Base-by-base conservation (phyloP, 345 rosid genomes). In the Hypericum androsaemum region DNA sequence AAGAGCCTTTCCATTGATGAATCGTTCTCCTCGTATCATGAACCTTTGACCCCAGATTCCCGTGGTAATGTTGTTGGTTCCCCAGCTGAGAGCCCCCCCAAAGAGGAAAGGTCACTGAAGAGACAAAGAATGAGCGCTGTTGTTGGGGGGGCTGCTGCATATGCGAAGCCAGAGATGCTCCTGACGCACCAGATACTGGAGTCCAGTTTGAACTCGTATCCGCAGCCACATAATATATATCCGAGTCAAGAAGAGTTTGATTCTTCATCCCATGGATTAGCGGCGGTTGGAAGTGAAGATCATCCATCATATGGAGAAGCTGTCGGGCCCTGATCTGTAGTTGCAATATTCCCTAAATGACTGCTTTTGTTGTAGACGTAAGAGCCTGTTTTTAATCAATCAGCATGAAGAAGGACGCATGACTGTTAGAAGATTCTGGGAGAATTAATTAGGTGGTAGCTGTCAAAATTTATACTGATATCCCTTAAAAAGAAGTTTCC, bases 31-130 rank as follows among this genome's bases (percentile, higher is more conserved):
- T 83, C 98, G 49, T 86, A 70, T 59, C 80, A 79, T 11, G 95
- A 92, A 57, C 88, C 98, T 37, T 63, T 64, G 58, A 92, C 98
- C 40, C 98, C 96, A 7, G 95, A 92, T 75, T 88, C 96, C 0
- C 85, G 74, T 44, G 75, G 85, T 70, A 74, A 75, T 60, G 57
- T 52, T 43, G 78, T 52, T 43, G 78, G 78, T 44, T 77, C 89
- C 43, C 85, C 86, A 11, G 63, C 51, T 14, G 79, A 75, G 54
- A 76, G 87, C 71, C 81, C 78, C 71, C 80, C 78, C 16, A 74
- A 68, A 60, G 75, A 72, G 0, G 85, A 84, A 66, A 77, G 87
- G 57, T 64, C 79, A 38, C 59, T 54, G 35, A 92, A 92, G 85
- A 92, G 74, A 78, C 96, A 74, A 61, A 64, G 86, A 41, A 58